These are phyloP conservation scores for Glarea lozoyensis DNA, from an alignment of 495 filamentous ascomycete species.

Conservation along the genomic window DNA sequence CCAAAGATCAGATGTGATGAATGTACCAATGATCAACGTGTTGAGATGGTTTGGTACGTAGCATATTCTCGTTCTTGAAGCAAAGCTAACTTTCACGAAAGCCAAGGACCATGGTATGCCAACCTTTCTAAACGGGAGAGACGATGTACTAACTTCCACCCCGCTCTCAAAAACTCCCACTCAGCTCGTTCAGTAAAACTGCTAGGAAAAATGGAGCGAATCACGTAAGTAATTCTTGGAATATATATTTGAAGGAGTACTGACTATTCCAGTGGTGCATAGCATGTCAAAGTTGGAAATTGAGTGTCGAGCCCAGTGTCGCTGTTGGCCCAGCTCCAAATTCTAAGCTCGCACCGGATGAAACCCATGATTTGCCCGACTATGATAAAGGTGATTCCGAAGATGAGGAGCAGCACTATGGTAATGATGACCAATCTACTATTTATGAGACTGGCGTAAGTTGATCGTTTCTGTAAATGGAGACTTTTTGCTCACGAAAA, in stretches of 20 bases:
- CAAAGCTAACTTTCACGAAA: too few relatives aligned
- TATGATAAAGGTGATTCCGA: too few relatives aligned
- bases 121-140: slow-evolving; percentile 33
- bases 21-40: slow-evolving; percentile 21
- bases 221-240: slow-evolving; percentile 31
- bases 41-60: too few relatives aligned
- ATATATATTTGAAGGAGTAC: background rate
- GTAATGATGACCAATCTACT: too few relatives aligned
- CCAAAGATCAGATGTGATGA: slow-evolving; percentile 10
- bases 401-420: too few relatives aligned
- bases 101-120: slow-evolving; percentile 35
- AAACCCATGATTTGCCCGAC: too few relatives aligned
- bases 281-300: slow-evolving; percentile 40
- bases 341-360: background rate
- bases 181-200: slow-evolving; percentile 50
- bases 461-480: too few relatives aligned
- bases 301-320: slow-evolving; percentile 6
- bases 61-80: too few relatives aligned
- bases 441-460: too few relatives aligned
- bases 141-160: too few relatives aligned
- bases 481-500: too few relatives aligned
- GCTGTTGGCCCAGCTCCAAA: background rate
- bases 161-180: too few relatives aligned
- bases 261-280: slow-evolving; percentile 38
- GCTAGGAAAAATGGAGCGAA: slow-evolving; percentile 38